Percentiles rank a stretch among this genome's conserved stretches.
Evolutionary conservation across 2,329 filamentous ascomycete species (phyloP).

Genomic region (Aspergillus arachidicola): DNA sequence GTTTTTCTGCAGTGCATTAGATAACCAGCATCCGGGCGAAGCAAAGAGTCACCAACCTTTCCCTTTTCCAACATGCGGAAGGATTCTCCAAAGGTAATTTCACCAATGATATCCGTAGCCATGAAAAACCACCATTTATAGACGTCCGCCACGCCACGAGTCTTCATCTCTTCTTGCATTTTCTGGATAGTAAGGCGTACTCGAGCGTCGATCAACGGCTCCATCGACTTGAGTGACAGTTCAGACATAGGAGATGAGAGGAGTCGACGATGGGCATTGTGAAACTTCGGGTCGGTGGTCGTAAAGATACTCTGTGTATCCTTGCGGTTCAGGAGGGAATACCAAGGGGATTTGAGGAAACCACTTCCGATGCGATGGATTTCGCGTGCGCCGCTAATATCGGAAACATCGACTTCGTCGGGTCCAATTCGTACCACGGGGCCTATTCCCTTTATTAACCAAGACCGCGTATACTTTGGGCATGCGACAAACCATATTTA

Average conservation of each 20-base stretch:
- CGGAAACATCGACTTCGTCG: slow-evolving; percentile 39
- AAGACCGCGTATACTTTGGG: not conserved
- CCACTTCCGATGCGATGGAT: slow-evolving; percentile 38
- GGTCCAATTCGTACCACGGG: slow-evolving; percentile 33
- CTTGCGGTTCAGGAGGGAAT: slow-evolving; percentile 25
- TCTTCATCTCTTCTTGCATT: slow-evolving; percentile 50
- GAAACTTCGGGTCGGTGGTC: slow-evolving; percentile 41
- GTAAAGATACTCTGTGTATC: slow-evolving; percentile 43
- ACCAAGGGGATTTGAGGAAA: slow-evolving; percentile 39
- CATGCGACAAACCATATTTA: slow-evolving; percentile 13
- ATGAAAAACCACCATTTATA: slow-evolving; percentile 59
- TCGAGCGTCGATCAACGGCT: slow-evolving; percentile 39
- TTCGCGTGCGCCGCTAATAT: slow-evolving; percentile 34
- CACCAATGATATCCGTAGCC: slow-evolving; percentile 57
- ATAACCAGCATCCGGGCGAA: not conserved
- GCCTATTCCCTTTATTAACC: slow-evolving; percentile 18
- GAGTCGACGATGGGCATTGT: slow-evolving; percentile 32
- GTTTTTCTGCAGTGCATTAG: slow-evolving; percentile 37
- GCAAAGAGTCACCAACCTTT: slow-evolving; percentile 36
- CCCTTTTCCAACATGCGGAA: slow-evolving; percentile 56
- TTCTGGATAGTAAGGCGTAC: slow-evolving; percentile 45
- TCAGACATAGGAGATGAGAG: slow-evolving; percentile 49
- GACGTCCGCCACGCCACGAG: slow-evolving; percentile 46
- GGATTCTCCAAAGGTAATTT: slow-evolving; percentile 58
- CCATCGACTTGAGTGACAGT: slow-evolving; percentile 38